Evolutionary conservation across 768 basidiomycete species (phyloP).

Genomic region (Stropharia rugosoannulata): DNA sequence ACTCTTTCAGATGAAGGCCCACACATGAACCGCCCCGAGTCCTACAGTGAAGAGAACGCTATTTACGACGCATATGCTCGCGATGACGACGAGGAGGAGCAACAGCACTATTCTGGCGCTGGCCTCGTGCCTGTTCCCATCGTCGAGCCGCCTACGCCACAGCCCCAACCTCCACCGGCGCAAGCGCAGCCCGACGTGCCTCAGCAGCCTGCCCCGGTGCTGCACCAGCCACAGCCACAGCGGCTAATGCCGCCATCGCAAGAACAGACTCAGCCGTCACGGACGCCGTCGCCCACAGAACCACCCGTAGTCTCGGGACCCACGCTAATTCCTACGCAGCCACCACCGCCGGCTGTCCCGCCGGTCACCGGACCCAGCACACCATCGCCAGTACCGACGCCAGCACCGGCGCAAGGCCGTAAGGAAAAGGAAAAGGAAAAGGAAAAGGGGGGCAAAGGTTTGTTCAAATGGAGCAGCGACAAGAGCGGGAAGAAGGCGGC

Average conservation of each 20-base stretch:
- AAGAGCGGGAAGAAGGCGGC: constrained; percentile 57
- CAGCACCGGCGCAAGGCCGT: constrained; percentile 28
- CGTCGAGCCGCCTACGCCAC: constrained; percentile 8
- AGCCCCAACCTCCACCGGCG: constrained; percentile 7
- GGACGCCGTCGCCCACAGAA: constrained; percentile 60
- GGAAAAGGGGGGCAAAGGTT: constrained; percentile 74
- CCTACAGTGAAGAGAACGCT: constrained; percentile 76
- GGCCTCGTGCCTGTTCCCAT: constrained; percentile 16
- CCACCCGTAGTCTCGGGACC: constrained; percentile 25
- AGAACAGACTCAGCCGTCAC: constrained; percentile 37
- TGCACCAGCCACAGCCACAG: constrained; percentile 72
- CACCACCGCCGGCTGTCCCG: constrained; percentile 14
- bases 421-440: constrained; percentile 74
- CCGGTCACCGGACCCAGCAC: constrained; percentile 21
- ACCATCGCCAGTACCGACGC: constrained; percentile 22
- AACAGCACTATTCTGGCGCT: background rate
- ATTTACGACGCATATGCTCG: constrained; percentile 84
- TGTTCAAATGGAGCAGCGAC: constrained; percentile 71
- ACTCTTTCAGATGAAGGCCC: constrained; percentile 49
- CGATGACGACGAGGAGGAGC: constrained; percentile 50
- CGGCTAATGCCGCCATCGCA: constrained; percentile 42
- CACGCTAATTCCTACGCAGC: constrained; percentile 23
- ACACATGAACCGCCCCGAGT: constrained; percentile 53
- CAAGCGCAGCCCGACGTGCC: background rate
- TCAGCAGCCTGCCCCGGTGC: constrained; percentile 34